Conservation (phyloP, 768 basidiomycete species). For the Neoboletus subvelutipes region DNA sequence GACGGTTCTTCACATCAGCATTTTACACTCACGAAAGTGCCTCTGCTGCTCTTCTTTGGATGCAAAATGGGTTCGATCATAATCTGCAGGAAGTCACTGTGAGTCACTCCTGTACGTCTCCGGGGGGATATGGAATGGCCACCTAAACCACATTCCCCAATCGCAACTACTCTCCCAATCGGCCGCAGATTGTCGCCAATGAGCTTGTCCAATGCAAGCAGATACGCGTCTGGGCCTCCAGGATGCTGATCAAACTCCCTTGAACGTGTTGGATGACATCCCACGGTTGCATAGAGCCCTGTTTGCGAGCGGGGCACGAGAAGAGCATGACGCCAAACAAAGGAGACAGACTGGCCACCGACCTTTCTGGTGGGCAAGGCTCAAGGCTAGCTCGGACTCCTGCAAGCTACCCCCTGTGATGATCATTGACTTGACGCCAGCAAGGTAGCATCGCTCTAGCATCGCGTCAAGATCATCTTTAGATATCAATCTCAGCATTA, state of each 20-base stretch:
- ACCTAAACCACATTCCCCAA: constrained; percentile 85
- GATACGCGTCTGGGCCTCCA: constrained; percentile 59
- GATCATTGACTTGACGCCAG: constrained; percentile 69
- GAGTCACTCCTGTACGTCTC: not conserved
- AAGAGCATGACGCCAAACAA: not conserved
- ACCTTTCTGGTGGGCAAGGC: constrained; percentile 61
- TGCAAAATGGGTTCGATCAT: constrained; percentile 72
- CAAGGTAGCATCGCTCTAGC: constrained; percentile 51
- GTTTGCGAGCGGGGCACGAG: not conserved
- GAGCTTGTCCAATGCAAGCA: constrained; percentile 55
- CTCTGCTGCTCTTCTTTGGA: constrained; percentile 55
- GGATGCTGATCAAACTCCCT: constrained; percentile 60
- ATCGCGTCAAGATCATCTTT: constrained; percentile 65
- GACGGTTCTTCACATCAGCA: not conserved
- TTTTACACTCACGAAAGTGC: constrained; percentile 55
- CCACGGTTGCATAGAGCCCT: constrained; percentile 73
- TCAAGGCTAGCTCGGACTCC: constrained; percentile 60
- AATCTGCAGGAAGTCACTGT: constrained; percentile 54
- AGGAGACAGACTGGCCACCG: constrained; percentile 1
- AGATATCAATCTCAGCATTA: not conserved
- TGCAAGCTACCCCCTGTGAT: constrained; percentile 72
- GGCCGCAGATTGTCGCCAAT: constrained; percentile 50
- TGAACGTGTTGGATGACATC: constrained; percentile 79
- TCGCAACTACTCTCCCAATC: constrained; percentile 59
- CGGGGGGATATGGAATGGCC: not conserved